A percentile compares a stretch with the other conserved stretches of the same genome.
Evolutionary conservation across 352 stramenopile genomes (phyloP).

Genomic region (Globisporangium spinosum): DNA sequence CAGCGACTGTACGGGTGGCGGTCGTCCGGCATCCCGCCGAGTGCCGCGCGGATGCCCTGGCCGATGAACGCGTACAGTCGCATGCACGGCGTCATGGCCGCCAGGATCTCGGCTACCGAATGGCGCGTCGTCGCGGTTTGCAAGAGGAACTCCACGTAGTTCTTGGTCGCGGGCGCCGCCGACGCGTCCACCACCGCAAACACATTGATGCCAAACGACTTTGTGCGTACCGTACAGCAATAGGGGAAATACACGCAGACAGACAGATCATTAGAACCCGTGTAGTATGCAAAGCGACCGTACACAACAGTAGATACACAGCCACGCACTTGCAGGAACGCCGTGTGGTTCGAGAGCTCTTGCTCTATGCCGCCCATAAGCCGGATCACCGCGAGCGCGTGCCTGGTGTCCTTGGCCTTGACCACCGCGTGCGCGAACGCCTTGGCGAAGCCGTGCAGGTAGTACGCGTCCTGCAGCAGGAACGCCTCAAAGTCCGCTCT

Average conservation of each 20-base stretch:
- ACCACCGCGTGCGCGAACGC: slow-evolving; percentile 45
- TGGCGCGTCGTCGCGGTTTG: slow-evolving; percentile 29
- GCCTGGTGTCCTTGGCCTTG: slow-evolving; percentile 31
- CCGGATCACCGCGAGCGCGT: slow-evolving; percentile 36
- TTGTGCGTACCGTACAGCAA: background rate
- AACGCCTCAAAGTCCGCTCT: slow-evolving; percentile 38
- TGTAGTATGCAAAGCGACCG: background rate
- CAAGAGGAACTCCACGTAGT: slow-evolving; percentile 52
- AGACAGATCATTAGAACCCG: background rate
- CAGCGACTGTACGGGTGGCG: slow-evolving; percentile 36
- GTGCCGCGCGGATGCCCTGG: slow-evolving; percentile 24
- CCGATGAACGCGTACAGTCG: slow-evolving; percentile 51
- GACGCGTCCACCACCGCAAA: slow-evolving; percentile 27
- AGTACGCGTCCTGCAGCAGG: slow-evolving; percentile 57
- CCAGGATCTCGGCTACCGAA: slow-evolving; percentile 40
- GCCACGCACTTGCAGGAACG: slow-evolving; percentile 35
- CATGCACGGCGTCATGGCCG: slow-evolving; percentile 52
- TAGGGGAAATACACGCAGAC: background rate
- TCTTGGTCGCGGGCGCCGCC: slow-evolving; percentile 29
- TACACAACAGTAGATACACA: background rate
- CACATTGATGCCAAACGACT: slow-evolving; percentile 43
- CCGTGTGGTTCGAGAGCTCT: slow-evolving; percentile 40
- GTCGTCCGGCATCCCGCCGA: background rate
- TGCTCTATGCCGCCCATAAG: slow-evolving; percentile 44
- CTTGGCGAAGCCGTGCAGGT: slow-evolving; percentile 44